Evolutionary conservation across 352 stramenopile species (phyloP), one percentile per base, ranked within the genome.

Genomic region (Phytophthora syringae): DNA sequence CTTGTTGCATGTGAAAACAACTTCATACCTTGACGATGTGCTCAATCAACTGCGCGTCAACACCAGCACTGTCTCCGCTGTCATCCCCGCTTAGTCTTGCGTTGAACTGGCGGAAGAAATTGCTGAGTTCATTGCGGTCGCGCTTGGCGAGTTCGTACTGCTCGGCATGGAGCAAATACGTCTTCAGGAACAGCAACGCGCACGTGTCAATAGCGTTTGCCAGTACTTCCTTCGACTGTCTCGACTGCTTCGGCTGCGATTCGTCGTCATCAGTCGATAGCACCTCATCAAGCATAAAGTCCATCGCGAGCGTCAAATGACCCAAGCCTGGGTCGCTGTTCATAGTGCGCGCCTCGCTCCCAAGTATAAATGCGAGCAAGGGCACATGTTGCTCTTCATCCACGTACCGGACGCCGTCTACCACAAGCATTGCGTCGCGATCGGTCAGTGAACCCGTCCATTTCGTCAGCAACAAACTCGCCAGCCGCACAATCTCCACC

Each of bases 131-230:
- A 18, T 74, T 50, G 24, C 59, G 60, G 16, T 89, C 77, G 15
- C 70, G 64, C 34, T 76, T 40, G 12, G 34, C 37, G 1, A 74
- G 51, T 32, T 79, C 70, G 36, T 84, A 82, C 51, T 81, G 77
- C 51, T 89, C 77, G 11, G 58, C 50, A 62, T 87, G 77, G 7
- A 92, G 61, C 44, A 86, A 40, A 66, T 77, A 86, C 7, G 80
- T 92, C 64, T 92, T 85, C 30, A 92, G 48, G 42, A 92, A 88
- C 7, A 92, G 77, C 58, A 92, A 39, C 5, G 62, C 77, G 34
- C 79, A 83, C 7, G 69, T 62, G 18, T 92, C 64, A n/a, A 90
- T 68, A 0, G 70, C 69, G 43, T 80, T 89, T n/a, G 48, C 65
- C 20, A 60, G 40, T 42, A 59, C 27, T 15, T n/a, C 20, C n/a